Evolutionary conservation across 1,284 basidiomycete species (phyloP).

Genomic region (Termitomyces sp.): DNA sequence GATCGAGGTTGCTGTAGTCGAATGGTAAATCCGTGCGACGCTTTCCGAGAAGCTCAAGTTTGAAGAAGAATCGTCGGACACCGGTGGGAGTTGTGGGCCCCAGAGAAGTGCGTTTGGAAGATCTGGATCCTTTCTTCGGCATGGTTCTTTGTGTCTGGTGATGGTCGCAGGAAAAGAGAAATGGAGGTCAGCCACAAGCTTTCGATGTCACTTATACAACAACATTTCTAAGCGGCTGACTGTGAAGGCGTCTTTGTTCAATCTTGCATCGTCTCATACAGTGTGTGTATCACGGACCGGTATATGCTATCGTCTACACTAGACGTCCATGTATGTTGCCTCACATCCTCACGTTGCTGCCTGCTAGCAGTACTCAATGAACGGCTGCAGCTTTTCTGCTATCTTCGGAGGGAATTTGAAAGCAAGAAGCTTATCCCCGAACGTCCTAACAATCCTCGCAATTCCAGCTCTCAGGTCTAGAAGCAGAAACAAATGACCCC

Average conservation of each 20-base stretch:
- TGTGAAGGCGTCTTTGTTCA: slow-evolving; percentile 1
- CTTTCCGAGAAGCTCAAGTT: slow-evolving; percentile 22
- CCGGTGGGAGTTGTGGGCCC: slow-evolving; percentile 22
- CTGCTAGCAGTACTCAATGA: slow-evolving; percentile 53
- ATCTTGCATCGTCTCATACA: background rate
- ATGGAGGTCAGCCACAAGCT: slow-evolving; percentile 4
- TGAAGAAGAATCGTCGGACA: slow-evolving; percentile 25
- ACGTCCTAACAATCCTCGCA: slow-evolving; percentile 63
- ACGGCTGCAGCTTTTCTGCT: slow-evolving; percentile 63
- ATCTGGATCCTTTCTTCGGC: slow-evolving; percentile 9
- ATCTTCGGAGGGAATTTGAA: slow-evolving; percentile 72
- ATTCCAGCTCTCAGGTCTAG: slow-evolving; percentile 68
- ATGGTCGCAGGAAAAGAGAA: background rate
- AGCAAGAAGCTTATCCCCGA: slow-evolving; percentile 68
- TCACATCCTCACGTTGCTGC: no score
- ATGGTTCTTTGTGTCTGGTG: slow-evolving; percentile 1
- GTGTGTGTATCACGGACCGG: slow-evolving; percentile 7
- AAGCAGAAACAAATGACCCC: background rate
- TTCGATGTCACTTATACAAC: background rate
- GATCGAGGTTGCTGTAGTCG: slow-evolving; percentile 18
- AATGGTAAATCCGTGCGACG: slow-evolving; percentile 14
- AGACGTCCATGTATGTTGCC: slow-evolving; percentile 4
- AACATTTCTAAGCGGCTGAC: slow-evolving; percentile 3
- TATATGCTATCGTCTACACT: slow-evolving; percentile 11
- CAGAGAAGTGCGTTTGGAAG: slow-evolving; percentile 7